Evolutionary conservation across 1,284 basidiomycete genomes (phyloP).

Genomic region (Veloporphyrellus conicus): DNA sequence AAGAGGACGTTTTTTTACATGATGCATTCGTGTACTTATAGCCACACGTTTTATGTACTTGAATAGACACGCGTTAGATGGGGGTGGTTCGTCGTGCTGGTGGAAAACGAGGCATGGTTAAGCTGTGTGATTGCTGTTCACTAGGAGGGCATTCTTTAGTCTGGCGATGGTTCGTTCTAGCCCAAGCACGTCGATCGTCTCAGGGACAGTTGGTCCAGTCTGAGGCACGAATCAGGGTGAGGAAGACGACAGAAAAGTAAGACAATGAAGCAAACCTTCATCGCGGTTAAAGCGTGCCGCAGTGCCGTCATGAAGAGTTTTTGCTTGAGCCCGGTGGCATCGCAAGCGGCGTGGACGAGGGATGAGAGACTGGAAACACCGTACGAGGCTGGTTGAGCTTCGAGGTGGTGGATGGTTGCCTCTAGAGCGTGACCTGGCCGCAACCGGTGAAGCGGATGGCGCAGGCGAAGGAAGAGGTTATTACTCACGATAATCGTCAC

Average conservation of each 20-base stretch:
- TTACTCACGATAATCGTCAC: conserved; percentile 43
- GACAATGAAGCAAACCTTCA: conserved; percentile 52
- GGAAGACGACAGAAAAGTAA: neutral
- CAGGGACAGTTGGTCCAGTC: conserved; percentile 48
- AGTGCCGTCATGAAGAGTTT: conserved; percentile 68
- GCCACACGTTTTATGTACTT: conserved; percentile 1
- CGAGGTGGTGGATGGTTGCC: conserved; percentile 8
- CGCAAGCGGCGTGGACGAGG: conserved; percentile 46
- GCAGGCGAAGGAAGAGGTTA: neutral
- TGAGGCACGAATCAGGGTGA: conserved; percentile 13
- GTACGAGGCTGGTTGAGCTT: conserved; percentile 10
- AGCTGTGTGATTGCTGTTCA: neutral
- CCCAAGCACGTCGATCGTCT: conserved; percentile 44
- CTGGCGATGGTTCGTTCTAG: conserved; percentile 32
- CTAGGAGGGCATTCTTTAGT: conserved; percentile 20
- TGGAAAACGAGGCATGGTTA: neutral
- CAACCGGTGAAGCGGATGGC: neutral
- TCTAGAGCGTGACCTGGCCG: conserved; percentile 20
- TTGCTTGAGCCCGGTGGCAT: conserved; percentile 40
- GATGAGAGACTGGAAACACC: conserved; percentile 36
- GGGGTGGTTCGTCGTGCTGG: too few species aligned
- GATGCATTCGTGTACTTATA: conserved; percentile 1
- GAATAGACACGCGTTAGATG: too few species aligned
- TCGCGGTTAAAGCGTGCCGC: conserved; percentile 73
- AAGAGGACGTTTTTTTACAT: neutral